These are phyloP conservation scores for Phaeotremella skinneri DNA, from an alignment of 768 basidiomycete genomes.

Conservation along the genomic window DNA sequence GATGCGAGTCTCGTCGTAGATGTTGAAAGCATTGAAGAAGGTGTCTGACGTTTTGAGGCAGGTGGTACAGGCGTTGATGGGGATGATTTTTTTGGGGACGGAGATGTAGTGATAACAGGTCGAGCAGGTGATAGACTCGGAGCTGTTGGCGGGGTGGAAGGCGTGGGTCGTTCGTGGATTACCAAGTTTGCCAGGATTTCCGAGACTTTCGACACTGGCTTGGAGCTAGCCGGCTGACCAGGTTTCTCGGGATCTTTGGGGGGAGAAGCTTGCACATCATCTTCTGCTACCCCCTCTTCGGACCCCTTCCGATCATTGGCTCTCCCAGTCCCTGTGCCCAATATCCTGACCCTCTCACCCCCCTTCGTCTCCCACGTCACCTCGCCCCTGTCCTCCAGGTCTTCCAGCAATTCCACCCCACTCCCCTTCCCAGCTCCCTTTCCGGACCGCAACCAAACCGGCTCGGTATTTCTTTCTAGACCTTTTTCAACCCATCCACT, in stretches of 20 bases:
- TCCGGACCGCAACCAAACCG: conserved; percentile 30
- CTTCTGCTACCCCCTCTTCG: background rate
- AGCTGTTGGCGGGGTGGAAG: conserved; percentile 7
- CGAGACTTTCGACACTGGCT: conserved; percentile 3
- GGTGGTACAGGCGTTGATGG: background rate
- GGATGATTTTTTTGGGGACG: background rate
- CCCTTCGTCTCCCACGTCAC: conserved; percentile 15
- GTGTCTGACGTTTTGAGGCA: background rate
- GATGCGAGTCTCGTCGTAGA: background rate
- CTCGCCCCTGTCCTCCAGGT: conserved; percentile 34
- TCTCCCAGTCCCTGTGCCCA: background rate
- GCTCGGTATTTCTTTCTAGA: conserved; percentile 23
- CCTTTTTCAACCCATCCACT: conserved; percentile 39
- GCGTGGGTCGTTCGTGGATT: conserved; percentile 27
- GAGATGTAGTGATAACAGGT: too few species aligned
- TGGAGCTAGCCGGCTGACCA: background rate
- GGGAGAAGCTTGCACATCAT: background rate
- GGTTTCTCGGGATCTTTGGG: background rate
- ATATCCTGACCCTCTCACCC: background rate
- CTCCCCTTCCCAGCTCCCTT: background rate
- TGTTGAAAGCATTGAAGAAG: background rate
- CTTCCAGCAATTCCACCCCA: conserved; percentile 38
- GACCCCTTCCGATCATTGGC: background rate
- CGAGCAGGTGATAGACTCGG: conserved; percentile 9
- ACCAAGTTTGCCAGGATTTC: conserved; percentile 21